Evolutionary conservation across 169 alveolate genomes (phyloP), one percentile per base, ranked within the genome.

Genomic region (Plasmodium blacklocki): DNA sequence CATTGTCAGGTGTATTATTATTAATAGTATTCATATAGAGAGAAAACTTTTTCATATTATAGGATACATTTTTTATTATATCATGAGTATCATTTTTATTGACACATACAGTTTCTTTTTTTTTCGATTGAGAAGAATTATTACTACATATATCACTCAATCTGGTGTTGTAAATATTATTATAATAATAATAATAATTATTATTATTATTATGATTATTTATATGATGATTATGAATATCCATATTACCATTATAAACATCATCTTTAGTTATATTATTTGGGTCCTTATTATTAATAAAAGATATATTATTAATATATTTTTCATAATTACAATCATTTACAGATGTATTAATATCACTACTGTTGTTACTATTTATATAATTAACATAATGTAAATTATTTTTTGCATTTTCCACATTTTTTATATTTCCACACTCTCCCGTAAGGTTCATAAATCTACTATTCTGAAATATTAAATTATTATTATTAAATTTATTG

Each of bases 31-130:
- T n/a, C 11, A 60, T 60, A 1, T 62, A 62, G 1, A 62, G 14
- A 21, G 50, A 62, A 62, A 21, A 60, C 1, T 8, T 1, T 60
- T 60, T 60, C 70, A 19, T 60, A 60, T 60, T 60, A 21, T 60
- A 8, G 14, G 45, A 19, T 15, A 19, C 70, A 6, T 60, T 60
- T 60, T 60, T 60, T 14, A 11, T 60, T 60, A 60, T 19, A 60
- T 60, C 29, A 6, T 60, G 19, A 19, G 70, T 8, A 23, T 60
- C 26, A 3, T 60, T 39, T 32, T 32, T 32, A 32, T 32, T 32
- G 9, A 32, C 0, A 32, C 2, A 32, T 32, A 0, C 9, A 32
- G 45, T 1, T 32, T 32, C 45, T 32, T 32, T 5, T 32, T 32
- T 32, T 32, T 32, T 32, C 2, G 45, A 32, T 4, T 32, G 9